Percentiles rank a stretch among this genome's conserved stretches.
Evolutionary conservation across 2,329 filamentous ascomycete species (phyloP).

Genomic region (Cladosporium sp.): DNA sequence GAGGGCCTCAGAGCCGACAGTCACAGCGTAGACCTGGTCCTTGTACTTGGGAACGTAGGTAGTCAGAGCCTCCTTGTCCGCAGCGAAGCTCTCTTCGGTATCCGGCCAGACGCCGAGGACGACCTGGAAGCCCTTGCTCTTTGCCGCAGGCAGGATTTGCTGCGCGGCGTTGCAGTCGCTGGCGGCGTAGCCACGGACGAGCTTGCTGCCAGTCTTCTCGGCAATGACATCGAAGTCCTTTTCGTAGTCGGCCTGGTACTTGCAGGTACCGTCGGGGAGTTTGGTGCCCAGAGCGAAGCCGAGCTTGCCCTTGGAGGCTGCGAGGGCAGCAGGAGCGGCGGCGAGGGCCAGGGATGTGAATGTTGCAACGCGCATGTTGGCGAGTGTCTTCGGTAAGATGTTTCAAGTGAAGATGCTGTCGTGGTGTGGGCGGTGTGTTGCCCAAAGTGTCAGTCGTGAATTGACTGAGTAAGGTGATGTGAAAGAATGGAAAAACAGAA

Average conservation of each 20-base stretch:
- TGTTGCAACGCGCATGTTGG: conserved; percentile 32
- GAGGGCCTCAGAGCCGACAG: conserved; percentile 69
- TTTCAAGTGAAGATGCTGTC: conserved; percentile 10
- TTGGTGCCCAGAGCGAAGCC: conserved; percentile 70
- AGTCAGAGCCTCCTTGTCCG: conserved; percentile 62
- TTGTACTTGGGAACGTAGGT: conserved; percentile 53
- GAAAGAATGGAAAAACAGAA: background rate
- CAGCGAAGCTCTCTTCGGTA: conserved; percentile 61
- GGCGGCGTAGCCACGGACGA: conserved; percentile 69
- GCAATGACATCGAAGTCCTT: conserved; percentile 65
- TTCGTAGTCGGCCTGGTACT: conserved; percentile 63
- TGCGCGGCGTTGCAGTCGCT: conserved; percentile 66
- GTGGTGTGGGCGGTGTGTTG: conserved; percentile 3
- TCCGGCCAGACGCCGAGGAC: conserved; percentile 73
- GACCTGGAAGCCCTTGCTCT: conserved; percentile 65
- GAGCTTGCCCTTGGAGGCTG: conserved; percentile 51
- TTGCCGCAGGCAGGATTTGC: conserved; percentile 66
- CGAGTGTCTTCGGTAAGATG: conserved; percentile 6
- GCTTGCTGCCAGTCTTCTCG: conserved; percentile 50
- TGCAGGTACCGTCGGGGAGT: conserved; percentile 63
- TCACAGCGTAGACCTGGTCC: conserved; percentile 66
- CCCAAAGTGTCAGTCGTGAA: background rate
- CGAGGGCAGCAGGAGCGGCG: conserved; percentile 30
- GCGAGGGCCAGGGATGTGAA: conserved; percentile 33
- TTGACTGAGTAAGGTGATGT: background rate